Evolutionary conservation across 495 filamentous ascomycete genomes (phyloP).

Genomic region (Pseudotulostoma volvatum): DNA sequence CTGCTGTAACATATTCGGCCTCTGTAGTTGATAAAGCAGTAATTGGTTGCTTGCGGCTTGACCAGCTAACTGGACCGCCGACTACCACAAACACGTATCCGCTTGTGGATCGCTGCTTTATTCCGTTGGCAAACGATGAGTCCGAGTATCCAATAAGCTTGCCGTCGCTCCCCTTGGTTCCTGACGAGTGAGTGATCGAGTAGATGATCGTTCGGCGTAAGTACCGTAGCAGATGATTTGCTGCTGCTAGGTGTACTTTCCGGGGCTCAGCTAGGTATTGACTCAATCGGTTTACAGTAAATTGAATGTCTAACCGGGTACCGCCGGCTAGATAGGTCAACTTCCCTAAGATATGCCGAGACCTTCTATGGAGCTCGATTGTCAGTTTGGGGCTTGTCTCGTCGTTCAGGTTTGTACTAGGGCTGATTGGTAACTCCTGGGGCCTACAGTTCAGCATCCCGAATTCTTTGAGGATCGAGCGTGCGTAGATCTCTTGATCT

Average conservation of each 20-base stretch:
- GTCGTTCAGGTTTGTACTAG: background rate
- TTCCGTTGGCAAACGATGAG: slow-evolving; percentile 1
- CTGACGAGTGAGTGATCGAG: background rate
- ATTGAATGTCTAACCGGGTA: background rate
- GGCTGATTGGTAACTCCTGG: background rate
- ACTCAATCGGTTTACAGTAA: background rate
- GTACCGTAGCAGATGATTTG: background rate
- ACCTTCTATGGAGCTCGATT: background rate
- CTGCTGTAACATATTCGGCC: slow-evolving; percentile 5
- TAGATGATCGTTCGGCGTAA: background rate
- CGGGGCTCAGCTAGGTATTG: background rate
- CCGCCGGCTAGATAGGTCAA: background rate
- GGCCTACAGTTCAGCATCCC: background rate
- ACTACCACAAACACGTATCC: slow-evolving; percentile 7
- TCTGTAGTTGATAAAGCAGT: slow-evolving; percentile 5
- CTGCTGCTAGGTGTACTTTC: background rate
- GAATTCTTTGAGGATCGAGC: background rate
- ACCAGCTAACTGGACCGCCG: slow-evolving; percentile 6
- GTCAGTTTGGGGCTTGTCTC: background rate
- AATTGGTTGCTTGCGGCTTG: slow-evolving; percentile 5
- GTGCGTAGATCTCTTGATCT: background rate
- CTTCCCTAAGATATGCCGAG: background rate
- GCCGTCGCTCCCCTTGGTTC: background rate
- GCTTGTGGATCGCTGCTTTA: slow-evolving; percentile 2
- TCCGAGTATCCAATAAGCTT: background rate